A percentile compares a stretch with the other conserved stretches of the same genome.
These are phyloP conservation scores for Gamsiella multidivaricata DNA, from an alignment of 192 early-diverging fungal genomes.

Conservation along the genomic window DNA sequence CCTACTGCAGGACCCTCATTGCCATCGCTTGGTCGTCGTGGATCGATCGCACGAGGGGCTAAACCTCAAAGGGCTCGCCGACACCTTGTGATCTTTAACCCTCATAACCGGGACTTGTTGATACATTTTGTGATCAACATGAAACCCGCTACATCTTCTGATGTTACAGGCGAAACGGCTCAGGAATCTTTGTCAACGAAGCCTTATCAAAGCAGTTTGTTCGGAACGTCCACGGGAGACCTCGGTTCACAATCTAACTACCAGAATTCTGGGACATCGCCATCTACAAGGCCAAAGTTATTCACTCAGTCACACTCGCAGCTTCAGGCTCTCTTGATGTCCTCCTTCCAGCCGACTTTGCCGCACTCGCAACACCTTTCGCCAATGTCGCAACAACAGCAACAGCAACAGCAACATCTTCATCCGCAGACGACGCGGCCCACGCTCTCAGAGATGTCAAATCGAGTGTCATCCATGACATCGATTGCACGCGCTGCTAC, in stretches of 20 bases:
- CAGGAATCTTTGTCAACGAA: neutral
- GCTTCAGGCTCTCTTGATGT: slow-evolving; percentile 22
- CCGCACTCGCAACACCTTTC: neutral
- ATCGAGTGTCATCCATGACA: slow-evolving; percentile 44
- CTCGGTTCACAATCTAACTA: neutral
- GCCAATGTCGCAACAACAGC: neutral
- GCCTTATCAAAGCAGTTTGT: neutral
- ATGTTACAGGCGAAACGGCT: neutral
- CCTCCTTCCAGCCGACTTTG: slow-evolving; percentile 18
- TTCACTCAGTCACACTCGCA: slow-evolving; percentile 39
- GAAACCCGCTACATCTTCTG: slow-evolving; percentile 2
- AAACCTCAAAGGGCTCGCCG: slow-evolving; percentile 20
- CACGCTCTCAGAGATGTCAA: slow-evolving; percentile 27
- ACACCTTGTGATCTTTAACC: slow-evolving; percentile 58
- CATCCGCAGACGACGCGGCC: neutral
- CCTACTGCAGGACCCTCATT: neutral
- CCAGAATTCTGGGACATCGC: neutral
- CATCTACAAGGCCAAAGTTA: neutral
- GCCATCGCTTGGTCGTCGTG: neutral
- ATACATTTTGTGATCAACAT: slow-evolving; percentile 55
- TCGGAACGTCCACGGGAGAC: slow-evolving; percentile 12
- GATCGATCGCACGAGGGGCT: neutral
- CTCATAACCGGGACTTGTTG: slow-evolving; percentile 47
- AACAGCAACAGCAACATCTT: neutral
- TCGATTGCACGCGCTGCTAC: slow-evolving; percentile 46